Conservation (phyloP, 176 grass and related monocot genomes). For the Aegilops speltoides region DNA sequence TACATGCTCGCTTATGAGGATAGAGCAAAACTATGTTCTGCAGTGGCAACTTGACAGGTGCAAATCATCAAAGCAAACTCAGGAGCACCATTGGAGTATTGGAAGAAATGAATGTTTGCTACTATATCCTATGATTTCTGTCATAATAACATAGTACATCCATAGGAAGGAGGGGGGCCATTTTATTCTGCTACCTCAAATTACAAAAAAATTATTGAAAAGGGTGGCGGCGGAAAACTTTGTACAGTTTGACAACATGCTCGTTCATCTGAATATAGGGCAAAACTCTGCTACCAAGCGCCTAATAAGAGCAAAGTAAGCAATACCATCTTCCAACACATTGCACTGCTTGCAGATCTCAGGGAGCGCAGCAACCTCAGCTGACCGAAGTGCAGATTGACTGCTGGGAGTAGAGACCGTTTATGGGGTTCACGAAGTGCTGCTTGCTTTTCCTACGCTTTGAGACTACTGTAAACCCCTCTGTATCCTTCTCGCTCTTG, state of each 20-base stretch:
- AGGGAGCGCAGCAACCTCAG: slow-evolving; percentile 17
- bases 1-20: slow-evolving; percentile 24
- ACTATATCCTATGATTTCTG: slow-evolving; percentile 27
- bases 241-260: slow-evolving; percentile 52
- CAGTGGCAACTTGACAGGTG: not conserved
- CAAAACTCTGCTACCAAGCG: slow-evolving; percentile 35
- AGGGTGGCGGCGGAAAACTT: slow-evolving; percentile 9
- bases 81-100: not conserved
- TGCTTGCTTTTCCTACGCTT: slow-evolving; percentile 79
- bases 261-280: slow-evolving; percentile 28
- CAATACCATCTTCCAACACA: slow-evolving; percentile 34
- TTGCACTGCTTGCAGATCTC: slow-evolving; percentile 15
- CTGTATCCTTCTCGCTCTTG: slow-evolving; percentile 62
- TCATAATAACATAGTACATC: slow-evolving; percentile 12
- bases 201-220: slow-evolving; percentile 31
- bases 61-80: not conserved
- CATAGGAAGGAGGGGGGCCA: not conserved
- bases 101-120: slow-evolving; percentile 21
- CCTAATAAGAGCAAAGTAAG: slow-evolving; percentile 38
- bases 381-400: slow-evolving; percentile 85
- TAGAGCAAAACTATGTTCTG: slow-evolving; percentile 12
- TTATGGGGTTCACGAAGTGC: slow-evolving; percentile 60
- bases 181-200: slow-evolving; percentile 46
- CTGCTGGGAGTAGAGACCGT: slow-evolving; percentile 70
- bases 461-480: slow-evolving; percentile 86